Evolutionary conservation across 2,329 filamentous ascomycete genomes (phyloP).

Genomic region (Thelonectria discophora): DNA sequence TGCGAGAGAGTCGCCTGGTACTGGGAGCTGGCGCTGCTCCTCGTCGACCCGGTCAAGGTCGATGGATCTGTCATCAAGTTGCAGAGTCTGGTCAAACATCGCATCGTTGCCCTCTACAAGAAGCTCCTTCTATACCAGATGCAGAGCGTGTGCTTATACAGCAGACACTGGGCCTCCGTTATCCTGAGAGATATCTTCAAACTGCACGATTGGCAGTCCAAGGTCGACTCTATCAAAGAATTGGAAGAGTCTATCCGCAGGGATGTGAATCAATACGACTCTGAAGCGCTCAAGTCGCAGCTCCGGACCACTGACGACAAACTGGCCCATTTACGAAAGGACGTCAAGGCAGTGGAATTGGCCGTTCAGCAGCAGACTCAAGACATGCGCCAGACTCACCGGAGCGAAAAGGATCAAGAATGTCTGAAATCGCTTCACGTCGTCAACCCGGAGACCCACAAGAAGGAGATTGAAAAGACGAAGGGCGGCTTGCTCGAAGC

Average conservation of each 20-base stretch:
- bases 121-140: slow-evolving; percentile 53
- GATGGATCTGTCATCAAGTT: slow-evolving; percentile 28
- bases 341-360: slow-evolving; percentile 10
- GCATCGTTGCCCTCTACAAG: slow-evolving; percentile 49
- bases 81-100: slow-evolving; percentile 37
- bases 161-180: slow-evolving; percentile 41
- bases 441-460: background rate
- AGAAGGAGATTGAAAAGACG: slow-evolving; percentile 27
- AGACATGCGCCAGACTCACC: slow-evolving; percentile 13
- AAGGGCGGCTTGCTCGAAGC: slow-evolving; percentile 35
- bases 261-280: slow-evolving; percentile 26
- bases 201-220: slow-evolving; percentile 48
- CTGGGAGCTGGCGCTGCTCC: slow-evolving; percentile 43
- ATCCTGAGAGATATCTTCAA: slow-evolving; percentile 44
- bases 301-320: slow-evolving; percentile 15
- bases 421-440: background rate
- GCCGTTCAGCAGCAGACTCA: slow-evolving; percentile 15
- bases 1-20: slow-evolving; percentile 52
- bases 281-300: slow-evolving; percentile 14
- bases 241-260: slow-evolving; percentile 35
- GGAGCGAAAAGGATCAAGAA: slow-evolving; percentile 22
- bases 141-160: slow-evolving; percentile 51
- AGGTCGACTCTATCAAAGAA: slow-evolving; percentile 41
- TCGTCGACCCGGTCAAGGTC: slow-evolving; percentile 38
- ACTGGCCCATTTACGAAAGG: background rate